These are phyloP conservation scores for Rhodotorula toruloides DNA, from an alignment of 768 basidiomycete genomes.

Conservation along the genomic window DNA sequence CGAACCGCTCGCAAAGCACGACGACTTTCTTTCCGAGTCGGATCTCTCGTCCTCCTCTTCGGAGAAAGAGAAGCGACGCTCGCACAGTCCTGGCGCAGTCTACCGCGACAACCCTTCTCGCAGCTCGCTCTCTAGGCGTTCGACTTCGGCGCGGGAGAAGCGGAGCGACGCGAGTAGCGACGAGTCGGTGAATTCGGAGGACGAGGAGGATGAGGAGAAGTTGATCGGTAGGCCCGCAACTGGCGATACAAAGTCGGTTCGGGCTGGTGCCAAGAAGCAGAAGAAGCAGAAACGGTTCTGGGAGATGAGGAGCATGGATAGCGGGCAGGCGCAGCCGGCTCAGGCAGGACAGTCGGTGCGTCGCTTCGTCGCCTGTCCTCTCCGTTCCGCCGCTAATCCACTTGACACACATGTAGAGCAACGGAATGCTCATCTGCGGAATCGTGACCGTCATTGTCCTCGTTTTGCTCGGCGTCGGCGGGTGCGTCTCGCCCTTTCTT, in stretches of 20 bases:
- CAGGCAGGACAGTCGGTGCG: background rate
- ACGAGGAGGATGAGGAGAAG: slow-evolving; percentile 30
- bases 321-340: background rate
- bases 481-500: background rate
- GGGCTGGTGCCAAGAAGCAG: background rate
- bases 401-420: background rate
- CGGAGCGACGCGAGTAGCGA: slow-evolving; percentile 5
- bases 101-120: slow-evolving; percentile 15
- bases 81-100: background rate
- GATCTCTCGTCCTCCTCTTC: slow-evolving; percentile 27
- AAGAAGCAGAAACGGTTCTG: background rate
- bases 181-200: background rate
- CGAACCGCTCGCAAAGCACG: background rate
- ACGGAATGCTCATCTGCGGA: background rate
- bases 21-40: slow-evolving; percentile 30
- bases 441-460: background rate
- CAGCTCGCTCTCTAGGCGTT: background rate
- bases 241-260: background rate
- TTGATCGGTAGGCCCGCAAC: slow-evolving; percentile 8
- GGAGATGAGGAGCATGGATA: background rate
- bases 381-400: too few species aligned
- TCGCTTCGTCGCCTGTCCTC: too few species aligned
- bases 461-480: background rate
- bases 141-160: background rate
- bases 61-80: background rate